Base-by-base conservation (phyloP, 1,139 yeast species). In the Taphrina communis region DNA sequence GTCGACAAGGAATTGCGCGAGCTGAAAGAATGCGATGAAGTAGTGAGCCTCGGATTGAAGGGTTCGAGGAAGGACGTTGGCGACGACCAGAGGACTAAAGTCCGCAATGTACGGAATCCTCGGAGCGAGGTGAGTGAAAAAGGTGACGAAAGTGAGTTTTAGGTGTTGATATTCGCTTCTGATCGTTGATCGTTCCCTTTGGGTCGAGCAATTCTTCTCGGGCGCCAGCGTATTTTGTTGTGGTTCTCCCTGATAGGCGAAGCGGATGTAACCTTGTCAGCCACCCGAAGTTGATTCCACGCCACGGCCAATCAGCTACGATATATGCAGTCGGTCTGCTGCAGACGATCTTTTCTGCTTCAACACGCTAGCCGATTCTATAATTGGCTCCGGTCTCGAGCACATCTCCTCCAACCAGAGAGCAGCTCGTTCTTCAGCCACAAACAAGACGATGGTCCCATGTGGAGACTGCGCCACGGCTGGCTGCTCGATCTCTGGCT, bases 121-220 rank as follows among this genome's bases (percentile, higher is more conserved):
- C 17, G 17, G 17, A 17, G 17, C 17, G 17, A 17, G 17, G 17
- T 17, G 17, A 17, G 17, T 17, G 17, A 17, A 17, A 17, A 17
- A 17, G 17, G 46, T 42, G 46, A 42, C 46, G 46, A 42, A 42
- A 14, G 46, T 42, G 46, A 42, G 14, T 9, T 42, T 42, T 42
- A 11, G 46, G 46, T 42, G 46, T 42, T 42, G 46, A 42, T 42
- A 17, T 42, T 42, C 46, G 17, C 46, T 14, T 42, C 46, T 42
- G 46, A 42, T 42, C 46, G 9, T 14, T 6, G 46, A 11, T 17
- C 14, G n/a, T 42, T 42, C 46, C 41, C 41, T 38, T 38, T 38
- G 41, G 41, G 41, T 11, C 7, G 41, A 7, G 41, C 11, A 8
- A 7, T 38, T 38, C 41, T 11, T 38, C 41, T 38, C 17, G 17